Evolutionary conservation across 2,329 filamentous ascomycete genomes (phyloP).

Genomic region (Pseudogymnoascus sp.): DNA sequence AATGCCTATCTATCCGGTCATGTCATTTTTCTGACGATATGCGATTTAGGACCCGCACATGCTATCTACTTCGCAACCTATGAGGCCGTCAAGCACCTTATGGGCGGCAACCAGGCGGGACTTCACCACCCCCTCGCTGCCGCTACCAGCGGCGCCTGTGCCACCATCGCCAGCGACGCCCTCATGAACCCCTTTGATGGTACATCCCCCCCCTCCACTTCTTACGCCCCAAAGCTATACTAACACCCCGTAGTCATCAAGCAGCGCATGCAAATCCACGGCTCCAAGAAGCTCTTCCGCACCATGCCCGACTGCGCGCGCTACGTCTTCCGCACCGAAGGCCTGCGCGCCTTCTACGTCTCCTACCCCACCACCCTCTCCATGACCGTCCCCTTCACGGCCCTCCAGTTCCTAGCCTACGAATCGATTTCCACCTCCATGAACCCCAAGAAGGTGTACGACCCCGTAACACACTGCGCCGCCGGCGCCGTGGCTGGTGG

Average conservation of each 20-base stretch:
- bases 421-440: conserved; percentile 91
- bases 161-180: conserved; percentile 94
- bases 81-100: conserved; percentile 90
- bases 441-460: conserved; percentile 79
- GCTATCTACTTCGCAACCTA: conserved; percentile 98
- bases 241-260: conserved; percentile 68
- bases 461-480: conserved; percentile 86
- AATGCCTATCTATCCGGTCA: too few relatives aligned
- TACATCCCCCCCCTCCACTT: conserved; percentile 33
- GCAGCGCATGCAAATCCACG: conserved; percentile 97
- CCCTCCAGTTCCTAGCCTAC: conserved; percentile 94
- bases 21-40: conserved; percentile 23
- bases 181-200: conserved; percentile 99
- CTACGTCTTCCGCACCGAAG: conserved; percentile 81
- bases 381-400: conserved; percentile 98
- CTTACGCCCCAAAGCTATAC: background rate
- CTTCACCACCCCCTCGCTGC: conserved; percentile 89
- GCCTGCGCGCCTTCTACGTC: conserved; percentile 88
- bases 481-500: conserved; percentile 90
- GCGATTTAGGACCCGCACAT: conserved; percentile 72
- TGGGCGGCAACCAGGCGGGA: conserved; percentile 82
- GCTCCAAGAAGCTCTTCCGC: conserved; percentile 78
- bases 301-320: conserved; percentile 80
- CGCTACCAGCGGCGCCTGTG: conserved; percentile 83
- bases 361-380: conserved; percentile 96